Percentiles rank a stretch among this genome's conserved stretches.
Evolutionary conservation across 345 rosid genomes (phyloP).

Genomic region (Populus alba): DNA sequence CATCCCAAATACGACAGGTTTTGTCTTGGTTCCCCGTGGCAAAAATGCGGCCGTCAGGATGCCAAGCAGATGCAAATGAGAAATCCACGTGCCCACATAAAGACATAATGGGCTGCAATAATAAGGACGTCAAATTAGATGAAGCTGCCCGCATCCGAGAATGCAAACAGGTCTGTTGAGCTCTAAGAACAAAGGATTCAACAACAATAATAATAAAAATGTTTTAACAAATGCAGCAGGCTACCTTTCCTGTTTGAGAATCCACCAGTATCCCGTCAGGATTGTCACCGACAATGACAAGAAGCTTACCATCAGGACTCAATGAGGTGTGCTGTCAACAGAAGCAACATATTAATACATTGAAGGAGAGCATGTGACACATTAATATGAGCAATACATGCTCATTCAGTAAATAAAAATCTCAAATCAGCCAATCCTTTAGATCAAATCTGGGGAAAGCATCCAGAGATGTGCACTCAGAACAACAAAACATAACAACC

Average conservation of each 20-base stretch:
- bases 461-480: background rate
- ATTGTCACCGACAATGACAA: slow-evolving; percentile 52
- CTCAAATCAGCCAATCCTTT: background rate
- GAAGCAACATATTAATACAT: background rate
- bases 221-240: background rate
- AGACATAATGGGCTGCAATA: slow-evolving; percentile 37
- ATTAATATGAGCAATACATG: background rate
- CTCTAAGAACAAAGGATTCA: slow-evolving; percentile 3
- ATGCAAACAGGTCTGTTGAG: background rate
- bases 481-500: too few relatives aligned
- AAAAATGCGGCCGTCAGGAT: slow-evolving; percentile 50
- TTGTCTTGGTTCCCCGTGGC: slow-evolving; percentile 71
- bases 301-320: slow-evolving; percentile 52
- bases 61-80: slow-evolving; percentile 70
- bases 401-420: background rate
- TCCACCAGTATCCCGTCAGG: slow-evolving; percentile 47
- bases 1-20: slow-evolving; percentile 60
- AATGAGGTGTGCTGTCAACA: slow-evolving; percentile 45
- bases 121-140: slow-evolving; percentile 13
- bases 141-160: background rate
- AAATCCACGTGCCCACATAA: slow-evolving; percentile 53
- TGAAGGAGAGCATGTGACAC: background rate
- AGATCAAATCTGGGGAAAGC: background rate
- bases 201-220: background rate
- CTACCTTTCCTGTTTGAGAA: slow-evolving; percentile 53